phyloP scores from a whole-genome alignment of 169 alveolate genomes.

The Eimeria necatrix region DNA sequence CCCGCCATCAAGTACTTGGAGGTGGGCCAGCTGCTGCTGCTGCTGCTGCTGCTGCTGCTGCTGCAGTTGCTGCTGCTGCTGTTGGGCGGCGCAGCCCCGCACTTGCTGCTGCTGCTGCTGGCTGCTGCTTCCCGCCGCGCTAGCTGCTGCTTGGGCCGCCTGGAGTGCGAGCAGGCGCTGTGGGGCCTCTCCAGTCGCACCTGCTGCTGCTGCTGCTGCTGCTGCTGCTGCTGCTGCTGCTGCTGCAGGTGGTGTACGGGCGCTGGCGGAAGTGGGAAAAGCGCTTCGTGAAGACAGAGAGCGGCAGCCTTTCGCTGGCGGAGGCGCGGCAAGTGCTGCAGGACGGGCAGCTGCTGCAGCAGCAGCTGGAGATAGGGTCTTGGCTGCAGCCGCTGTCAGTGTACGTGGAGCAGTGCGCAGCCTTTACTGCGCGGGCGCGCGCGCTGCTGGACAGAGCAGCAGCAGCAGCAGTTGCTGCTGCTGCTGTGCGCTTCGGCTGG shows the following conservation, averaged over 20 bases:
- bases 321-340: conserved; percentile 79
- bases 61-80: too few species aligned
- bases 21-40: neutral
- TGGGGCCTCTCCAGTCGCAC: neutral
- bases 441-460: conserved; percentile 77
- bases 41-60: neutral
- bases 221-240: conserved; percentile 59
- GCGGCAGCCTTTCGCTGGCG: conserved; percentile 73
- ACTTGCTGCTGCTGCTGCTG: too few species aligned
- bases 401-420: conserved; percentile 67
- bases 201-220: neutral
- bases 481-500: conserved; percentile 77
- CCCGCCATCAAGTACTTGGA: conserved; percentile 59
- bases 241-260: conserved; percentile 74
- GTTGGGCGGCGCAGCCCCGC: too few species aligned
- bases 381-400: conserved; percentile 67
- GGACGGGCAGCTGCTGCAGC: conserved; percentile 79
- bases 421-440: conserved; percentile 71
- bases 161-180: neutral
- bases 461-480: conserved; percentile 79
- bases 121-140: too few species aligned
- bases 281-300: conserved; percentile 75
- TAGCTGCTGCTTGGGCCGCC: neutral
- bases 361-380: conserved; percentile 60
- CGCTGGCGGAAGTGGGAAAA: conserved; percentile 82